phyloP scores from a whole-genome alignment of 345 rosid genomes.

The Euphorbia tirucalli region DNA sequence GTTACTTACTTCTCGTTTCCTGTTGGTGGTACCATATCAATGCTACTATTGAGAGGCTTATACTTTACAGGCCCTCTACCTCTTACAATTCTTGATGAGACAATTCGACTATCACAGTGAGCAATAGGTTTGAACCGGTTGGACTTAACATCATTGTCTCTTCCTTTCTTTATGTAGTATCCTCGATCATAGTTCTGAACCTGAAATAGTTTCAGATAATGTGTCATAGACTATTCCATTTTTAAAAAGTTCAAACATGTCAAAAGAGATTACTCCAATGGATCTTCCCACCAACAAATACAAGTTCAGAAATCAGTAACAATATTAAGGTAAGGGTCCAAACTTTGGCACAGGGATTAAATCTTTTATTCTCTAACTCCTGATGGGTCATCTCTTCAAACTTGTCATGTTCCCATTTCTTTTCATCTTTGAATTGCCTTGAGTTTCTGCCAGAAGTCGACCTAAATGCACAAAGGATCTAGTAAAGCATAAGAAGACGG shows the following conservation, averaged over 20 bases:
- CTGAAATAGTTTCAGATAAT: constrained; percentile 9
- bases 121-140: constrained; percentile 11
- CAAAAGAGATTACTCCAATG: neutral
- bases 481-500: neutral
- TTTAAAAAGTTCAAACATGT: neutral
- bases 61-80: constrained; percentile 24
- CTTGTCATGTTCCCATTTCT: constrained; percentile 28
- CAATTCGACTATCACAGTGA: neutral
- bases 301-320: neutral
- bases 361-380: constrained; percentile 6
- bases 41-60: constrained; percentile 15
- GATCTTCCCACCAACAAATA: constrained; percentile 9
- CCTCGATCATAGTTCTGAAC: constrained; percentile 12
- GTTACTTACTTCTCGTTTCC: constrained; percentile 2
- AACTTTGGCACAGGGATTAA: constrained; percentile 16
- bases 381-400: constrained; percentile 23
- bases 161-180: neutral
- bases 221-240: neutral
- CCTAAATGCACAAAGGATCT: constrained; percentile 10
- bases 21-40: neutral
- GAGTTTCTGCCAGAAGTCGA: constrained; percentile 6
- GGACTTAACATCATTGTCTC: neutral
- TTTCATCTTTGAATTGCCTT: constrained; percentile 19
- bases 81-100: neutral
- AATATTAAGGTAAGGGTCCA: constrained; percentile 11